Conservation (phyloP, 2,329 filamentous ascomycete species). For the Aureobasidium mangrovei region DNA sequence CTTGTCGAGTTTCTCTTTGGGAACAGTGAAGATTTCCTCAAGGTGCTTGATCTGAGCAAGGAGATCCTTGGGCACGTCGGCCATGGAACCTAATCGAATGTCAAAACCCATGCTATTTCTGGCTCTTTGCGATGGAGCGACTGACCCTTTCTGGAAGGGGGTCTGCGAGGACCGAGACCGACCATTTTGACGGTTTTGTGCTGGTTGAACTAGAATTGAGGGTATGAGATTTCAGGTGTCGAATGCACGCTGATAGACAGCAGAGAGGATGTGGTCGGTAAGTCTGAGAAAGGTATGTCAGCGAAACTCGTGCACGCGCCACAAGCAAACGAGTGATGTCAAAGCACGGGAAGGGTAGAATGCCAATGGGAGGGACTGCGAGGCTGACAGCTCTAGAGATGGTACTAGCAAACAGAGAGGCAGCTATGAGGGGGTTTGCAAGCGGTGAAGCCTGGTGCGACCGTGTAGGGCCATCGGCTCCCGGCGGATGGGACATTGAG, state of each 20-base stretch:
- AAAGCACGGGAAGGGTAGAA: neutral
- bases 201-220: neutral
- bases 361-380: neutral
- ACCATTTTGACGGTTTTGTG: conserved; percentile 46
- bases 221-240: neutral
- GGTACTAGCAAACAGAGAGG: neutral
- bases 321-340: neutral
- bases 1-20: conserved; percentile 70
- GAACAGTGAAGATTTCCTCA: conserved; percentile 75
- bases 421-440: neutral
- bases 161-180: conserved; percentile 53
- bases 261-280: neutral
- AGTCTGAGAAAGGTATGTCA: neutral
- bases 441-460: neutral
- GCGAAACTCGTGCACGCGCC: neutral
- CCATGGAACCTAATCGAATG: conserved; percentile 62
- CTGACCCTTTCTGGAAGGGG: conserved; percentile 66
- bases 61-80: conserved; percentile 80
- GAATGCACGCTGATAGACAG: neutral
- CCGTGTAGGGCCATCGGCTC: neutral
- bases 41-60: conserved; percentile 71
- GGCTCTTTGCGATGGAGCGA: conserved; percentile 21
- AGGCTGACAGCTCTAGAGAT: too few relatives aligned
- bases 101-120: conserved; percentile 11
- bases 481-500: neutral